Evolutionary conservation across 371 early-diverging fungal species (phyloP).

Genomic region (Dinochytrium kinnereticum): DNA sequence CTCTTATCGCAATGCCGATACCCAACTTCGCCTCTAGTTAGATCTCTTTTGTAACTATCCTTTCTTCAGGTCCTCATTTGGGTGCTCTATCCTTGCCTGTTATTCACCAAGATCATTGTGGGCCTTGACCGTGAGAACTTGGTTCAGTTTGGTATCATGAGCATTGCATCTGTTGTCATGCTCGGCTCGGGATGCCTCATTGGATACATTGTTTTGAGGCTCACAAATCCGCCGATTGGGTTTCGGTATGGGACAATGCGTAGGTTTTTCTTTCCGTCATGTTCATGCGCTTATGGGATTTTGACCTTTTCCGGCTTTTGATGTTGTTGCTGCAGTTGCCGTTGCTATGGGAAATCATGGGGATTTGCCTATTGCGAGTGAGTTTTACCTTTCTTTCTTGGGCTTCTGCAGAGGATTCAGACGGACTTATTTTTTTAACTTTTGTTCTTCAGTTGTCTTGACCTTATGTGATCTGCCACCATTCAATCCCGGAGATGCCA

Average conservation of each 20-base stretch:
- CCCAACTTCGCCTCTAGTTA: background rate
- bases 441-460: background rate
- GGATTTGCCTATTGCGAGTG: conserved; percentile 37
- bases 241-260: conserved; percentile 21
- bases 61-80: conserved; percentile 11
- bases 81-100: conserved; percentile 33
- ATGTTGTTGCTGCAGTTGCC: conserved; percentile 22
- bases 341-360: conserved; percentile 41
- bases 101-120: conserved; percentile 31
- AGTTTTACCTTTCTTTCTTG: background rate
- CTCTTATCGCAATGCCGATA: background rate
- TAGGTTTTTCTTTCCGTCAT: conserved; percentile 16
- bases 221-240: conserved; percentile 21
- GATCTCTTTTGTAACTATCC: no score
- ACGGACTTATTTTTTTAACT: background rate
- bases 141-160: conserved; percentile 31
- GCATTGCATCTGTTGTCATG: conserved; percentile 8
- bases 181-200: background rate
- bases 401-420: background rate
- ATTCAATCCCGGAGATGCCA: conserved; percentile 21
- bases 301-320: background rate
- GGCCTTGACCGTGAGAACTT: conserved; percentile 23
- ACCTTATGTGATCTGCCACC: background rate
- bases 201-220: conserved; percentile 5
- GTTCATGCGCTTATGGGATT: background rate